Conservation (phyloP, 192 early-diverging fungal genomes). For the Funneliformis geosporum region DNA sequence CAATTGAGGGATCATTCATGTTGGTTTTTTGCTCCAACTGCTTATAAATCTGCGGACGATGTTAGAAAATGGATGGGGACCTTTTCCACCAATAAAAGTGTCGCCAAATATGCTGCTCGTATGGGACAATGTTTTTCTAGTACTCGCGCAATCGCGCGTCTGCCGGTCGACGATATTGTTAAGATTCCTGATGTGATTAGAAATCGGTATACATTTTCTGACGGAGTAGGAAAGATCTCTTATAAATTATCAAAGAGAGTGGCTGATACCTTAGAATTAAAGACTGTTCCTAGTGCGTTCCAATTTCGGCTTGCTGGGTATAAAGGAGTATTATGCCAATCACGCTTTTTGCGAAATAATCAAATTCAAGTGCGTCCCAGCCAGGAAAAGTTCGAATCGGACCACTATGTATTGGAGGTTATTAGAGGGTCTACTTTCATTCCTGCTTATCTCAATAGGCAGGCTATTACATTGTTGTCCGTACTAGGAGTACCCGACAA, state of each 20-base stretch:
- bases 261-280: constrained; percentile 42
- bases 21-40: constrained; percentile 69
- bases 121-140: constrained; percentile 78
- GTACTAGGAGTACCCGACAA: constrained; percentile 58
- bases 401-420: constrained; percentile 56
- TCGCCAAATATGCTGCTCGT: constrained; percentile 69
- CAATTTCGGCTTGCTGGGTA: constrained; percentile 73
- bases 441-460: constrained; percentile 61
- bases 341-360: constrained; percentile 31
- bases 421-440: constrained; percentile 55
- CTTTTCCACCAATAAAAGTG: constrained; percentile 61
- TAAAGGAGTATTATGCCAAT: constrained; percentile 60
- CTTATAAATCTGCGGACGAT: constrained; percentile 44
- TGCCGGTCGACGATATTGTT: constrained; percentile 45
- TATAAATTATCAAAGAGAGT: constrained; percentile 47
- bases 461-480: constrained; percentile 63
- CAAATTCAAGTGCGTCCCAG: constrained; percentile 55
- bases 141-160: constrained; percentile 51
- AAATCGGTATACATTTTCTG: constrained; percentile 66
- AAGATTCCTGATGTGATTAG: constrained; percentile 59
- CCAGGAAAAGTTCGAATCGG: constrained; percentile 61
- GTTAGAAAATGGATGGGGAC: constrained; percentile 73
- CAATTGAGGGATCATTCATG: constrained; percentile 64
- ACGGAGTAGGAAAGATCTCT: constrained; percentile 73
- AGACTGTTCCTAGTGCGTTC: constrained; percentile 55